Evolutionary conservation across 2,329 filamentous ascomycete genomes (phyloP), one percentile per base, ranked within the genome.

Genomic region (Fusarium sterilihyphosum): DNA sequence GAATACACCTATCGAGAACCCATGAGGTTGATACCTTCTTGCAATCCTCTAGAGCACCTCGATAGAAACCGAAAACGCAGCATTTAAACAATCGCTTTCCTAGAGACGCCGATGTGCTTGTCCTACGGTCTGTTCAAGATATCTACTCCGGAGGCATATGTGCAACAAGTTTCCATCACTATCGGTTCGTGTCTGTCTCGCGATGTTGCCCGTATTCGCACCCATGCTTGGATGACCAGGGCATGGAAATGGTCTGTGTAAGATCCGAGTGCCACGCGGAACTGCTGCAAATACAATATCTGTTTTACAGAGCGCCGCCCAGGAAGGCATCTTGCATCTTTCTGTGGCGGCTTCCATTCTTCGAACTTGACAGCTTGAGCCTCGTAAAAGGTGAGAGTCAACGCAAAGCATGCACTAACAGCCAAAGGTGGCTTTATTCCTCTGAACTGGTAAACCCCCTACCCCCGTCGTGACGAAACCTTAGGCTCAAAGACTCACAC

Each of bases 131-230:
- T 70, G 31, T 38, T 57, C 33, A 60, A 26, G 35, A 53, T 18
- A 64, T 37, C 40, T 53, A 35, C 33, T 35, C 33, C 33, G 33
- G 14, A 33, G 29, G 31, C 17, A 52, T 33, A 58, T 43, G 47
- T 68, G 47, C 58, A 37, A 71, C 56, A 24, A 41, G 49, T 62
- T 61, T 33, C 17, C 31, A 69, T 68, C 33, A 33, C 33, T 50
- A 43, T 65, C n/a, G 47, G 67, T 46, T 52, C 47, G 59, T 71
- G 33, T 54, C 56, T 57, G 59, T 59, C 61, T 74, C 59, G 63
- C 72, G 43, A 72, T 69, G 33, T 38, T 50, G 24, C 47, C 71
- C 74, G 75, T 75, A 76, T 74, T 76, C 67, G 73, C 71, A 76
- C 75, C 54, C n/a, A 65, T 46, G 31, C 64, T 67, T 62, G 49